phyloP scores from a whole-genome alignment of 768 basidiomycete genomes.

The Neoboletus magnificus region DNA sequence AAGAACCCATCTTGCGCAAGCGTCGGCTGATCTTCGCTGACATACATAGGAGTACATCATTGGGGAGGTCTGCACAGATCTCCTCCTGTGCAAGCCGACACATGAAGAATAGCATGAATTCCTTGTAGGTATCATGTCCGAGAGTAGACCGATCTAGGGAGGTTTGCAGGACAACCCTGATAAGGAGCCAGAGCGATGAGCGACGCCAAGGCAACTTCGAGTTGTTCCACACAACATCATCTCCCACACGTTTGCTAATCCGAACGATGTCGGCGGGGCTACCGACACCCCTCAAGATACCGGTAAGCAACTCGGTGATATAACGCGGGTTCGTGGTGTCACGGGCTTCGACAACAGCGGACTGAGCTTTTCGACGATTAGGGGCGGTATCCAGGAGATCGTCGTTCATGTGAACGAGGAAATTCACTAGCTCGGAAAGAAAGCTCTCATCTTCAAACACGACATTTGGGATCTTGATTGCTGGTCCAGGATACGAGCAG shows the following conservation, averaged over 20 bases:
- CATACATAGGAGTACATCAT: constrained; percentile 30
- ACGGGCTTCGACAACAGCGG: constrained; percentile 35
- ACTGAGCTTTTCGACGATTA: constrained; percentile 37
- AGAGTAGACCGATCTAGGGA: constrained; percentile 12
- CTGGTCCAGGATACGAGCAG: constrained; percentile 46
- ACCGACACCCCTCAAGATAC: constrained; percentile 42
- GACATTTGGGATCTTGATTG: constrained; percentile 34
- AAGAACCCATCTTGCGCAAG: constrained; percentile 22
- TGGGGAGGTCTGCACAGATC: constrained; percentile 8
- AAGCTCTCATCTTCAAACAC: constrained; percentile 31
- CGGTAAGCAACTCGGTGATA: constrained; percentile 46
- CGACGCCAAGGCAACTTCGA: constrained; percentile 32
- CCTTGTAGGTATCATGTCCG: constrained; percentile 38
- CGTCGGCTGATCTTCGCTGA: constrained; percentile 27
- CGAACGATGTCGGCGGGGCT: constrained; percentile 23
- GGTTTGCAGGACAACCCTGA: constrained; percentile 34
- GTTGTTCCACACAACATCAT: constrained; percentile 26
- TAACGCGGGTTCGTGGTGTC: constrained; percentile 44
- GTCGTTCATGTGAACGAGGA: constrained; percentile 26
- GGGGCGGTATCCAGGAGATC: constrained; percentile 13
- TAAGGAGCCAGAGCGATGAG: constrained; percentile 36
- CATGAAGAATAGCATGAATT: constrained; percentile 45
- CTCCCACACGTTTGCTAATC: constrained; percentile 20
- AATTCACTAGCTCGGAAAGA: constrained; percentile 34
- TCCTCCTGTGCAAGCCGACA: not conserved